Conservation (phyloP, 2,329 filamentous ascomycete genomes). For the Aspergillus pseudonomiae region DNA sequence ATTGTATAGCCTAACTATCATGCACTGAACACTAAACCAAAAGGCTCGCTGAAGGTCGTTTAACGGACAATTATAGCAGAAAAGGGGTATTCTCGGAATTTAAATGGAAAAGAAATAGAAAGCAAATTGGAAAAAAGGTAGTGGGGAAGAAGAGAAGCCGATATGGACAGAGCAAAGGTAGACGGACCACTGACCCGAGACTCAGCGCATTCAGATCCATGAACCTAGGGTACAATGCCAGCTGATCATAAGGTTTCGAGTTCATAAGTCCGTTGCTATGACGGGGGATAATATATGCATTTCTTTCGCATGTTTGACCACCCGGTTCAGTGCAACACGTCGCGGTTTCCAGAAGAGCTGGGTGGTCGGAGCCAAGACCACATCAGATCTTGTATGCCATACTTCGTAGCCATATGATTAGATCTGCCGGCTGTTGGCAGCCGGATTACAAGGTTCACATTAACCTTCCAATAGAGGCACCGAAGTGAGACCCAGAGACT, state of each 20-base stretch:
- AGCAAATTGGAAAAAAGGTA: conserved; percentile 8
- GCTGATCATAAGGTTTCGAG: not conserved
- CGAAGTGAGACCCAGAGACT: too few relatives aligned
- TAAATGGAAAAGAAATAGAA: conserved; percentile 15
- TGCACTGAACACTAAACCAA: conserved; percentile 22
- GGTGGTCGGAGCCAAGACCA: not conserved
- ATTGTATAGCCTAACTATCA: conserved; percentile 19
- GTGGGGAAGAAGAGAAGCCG: conserved; percentile 17
- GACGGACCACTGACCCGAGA: not conserved
- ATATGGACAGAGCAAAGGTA: conserved; percentile 27
- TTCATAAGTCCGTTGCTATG: not conserved
- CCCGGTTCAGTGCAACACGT: not conserved
- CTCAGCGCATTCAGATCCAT: not conserved
- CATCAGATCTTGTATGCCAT: not conserved
- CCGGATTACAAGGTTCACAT: not conserved
- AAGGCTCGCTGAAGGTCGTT: conserved; percentile 30
- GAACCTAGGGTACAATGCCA: not conserved
- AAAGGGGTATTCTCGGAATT: conserved; percentile 40
- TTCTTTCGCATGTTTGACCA: not conserved
- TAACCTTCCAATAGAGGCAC: not conserved
- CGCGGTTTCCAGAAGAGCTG: not conserved
- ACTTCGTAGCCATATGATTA: not conserved
- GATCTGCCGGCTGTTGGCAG: not conserved
- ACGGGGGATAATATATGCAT: not conserved
- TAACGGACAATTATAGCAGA: conserved; percentile 34